Percentiles rank a stretch among this genome's conserved stretches.
Conservation (phyloP, 805 yeast species). For the Saturnispora serradocipensis region DNA sequence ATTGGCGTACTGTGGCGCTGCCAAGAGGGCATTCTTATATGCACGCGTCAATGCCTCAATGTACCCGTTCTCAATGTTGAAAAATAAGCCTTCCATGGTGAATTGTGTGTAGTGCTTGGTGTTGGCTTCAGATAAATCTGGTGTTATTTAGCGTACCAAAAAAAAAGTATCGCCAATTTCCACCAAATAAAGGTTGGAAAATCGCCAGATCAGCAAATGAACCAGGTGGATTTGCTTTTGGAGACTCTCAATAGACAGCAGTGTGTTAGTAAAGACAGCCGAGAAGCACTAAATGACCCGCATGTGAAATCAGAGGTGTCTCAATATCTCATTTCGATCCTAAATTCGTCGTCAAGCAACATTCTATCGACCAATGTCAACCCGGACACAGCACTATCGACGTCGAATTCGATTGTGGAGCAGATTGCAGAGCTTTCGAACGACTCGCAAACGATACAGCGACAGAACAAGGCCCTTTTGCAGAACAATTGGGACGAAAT, state of each 20-base stretch:
- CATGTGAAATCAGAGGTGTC: not conserved
- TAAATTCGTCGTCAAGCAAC: not conserved
- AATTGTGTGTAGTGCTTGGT: not conserved
- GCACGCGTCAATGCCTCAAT: constrained; percentile 95
- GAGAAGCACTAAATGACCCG: not conserved
- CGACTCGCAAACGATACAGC: constrained; percentile 4
- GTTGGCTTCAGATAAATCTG: not conserved
- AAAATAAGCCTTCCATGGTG: constrained; percentile 84
- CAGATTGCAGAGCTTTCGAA: constrained; percentile 61
- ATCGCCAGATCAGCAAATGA: constrained; percentile 18
- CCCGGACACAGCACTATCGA: not conserved
- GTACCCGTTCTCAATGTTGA: constrained; percentile 83
- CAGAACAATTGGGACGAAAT: constrained; percentile 33
- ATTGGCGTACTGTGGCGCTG: constrained; percentile 76
- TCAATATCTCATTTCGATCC: not conserved
- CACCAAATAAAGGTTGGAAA: not conserved
- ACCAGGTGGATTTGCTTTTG: constrained; percentile 30
- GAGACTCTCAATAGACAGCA: constrained; percentile 19
- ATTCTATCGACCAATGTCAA: not conserved
- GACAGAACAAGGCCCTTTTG: constrained; percentile 1
- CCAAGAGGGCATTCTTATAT: constrained; percentile 73
- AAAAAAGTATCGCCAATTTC: not conserved
- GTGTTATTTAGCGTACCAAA: not conserved
- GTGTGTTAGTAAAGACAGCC: not conserved
- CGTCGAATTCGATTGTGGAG: constrained; percentile 40